Percentiles rank a stretch among this genome's conserved stretches.
phyloP scores from a whole-genome alignment of 108 stramenopile species.

The Pseudonitzschia delicatissima region DNA sequence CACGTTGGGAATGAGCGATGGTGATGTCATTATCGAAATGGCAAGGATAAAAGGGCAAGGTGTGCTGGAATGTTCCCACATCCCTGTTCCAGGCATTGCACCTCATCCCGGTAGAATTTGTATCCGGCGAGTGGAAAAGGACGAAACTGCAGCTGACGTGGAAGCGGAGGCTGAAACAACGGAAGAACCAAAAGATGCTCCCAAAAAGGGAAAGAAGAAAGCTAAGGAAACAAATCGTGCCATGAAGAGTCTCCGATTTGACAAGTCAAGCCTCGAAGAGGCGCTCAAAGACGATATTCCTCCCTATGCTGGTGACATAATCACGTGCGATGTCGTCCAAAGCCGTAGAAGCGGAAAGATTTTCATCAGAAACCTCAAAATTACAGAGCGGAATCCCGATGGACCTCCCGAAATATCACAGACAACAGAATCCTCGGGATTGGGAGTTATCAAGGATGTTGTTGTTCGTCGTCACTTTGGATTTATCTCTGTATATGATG shows the following conservation, averaged over 20 bases:
- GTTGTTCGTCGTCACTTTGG: conserved; percentile 66
- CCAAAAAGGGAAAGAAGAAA: conserved; percentile 12
- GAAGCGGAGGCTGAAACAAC: background rate
- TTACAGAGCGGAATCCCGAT: conserved; percentile 44
- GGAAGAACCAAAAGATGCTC: background rate
- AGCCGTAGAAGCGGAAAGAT: conserved; percentile 50
- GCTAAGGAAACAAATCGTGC: conserved; percentile 12
- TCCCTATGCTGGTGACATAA: conserved; percentile 50
- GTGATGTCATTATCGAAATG: conserved; percentile 52
- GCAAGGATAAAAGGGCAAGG: conserved; percentile 36
- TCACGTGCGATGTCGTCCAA: conserved; percentile 55
- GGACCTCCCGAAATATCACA: background rate
- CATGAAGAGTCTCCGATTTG: conserved; percentile 45
- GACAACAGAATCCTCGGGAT: conserved; percentile 27
- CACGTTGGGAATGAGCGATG: conserved; percentile 51
- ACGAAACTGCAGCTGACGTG: background rate
- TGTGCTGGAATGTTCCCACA: conserved; percentile 36
- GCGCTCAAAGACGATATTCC: conserved; percentile 48
- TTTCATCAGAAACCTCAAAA: conserved; percentile 44
- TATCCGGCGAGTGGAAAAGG: conserved; percentile 36
- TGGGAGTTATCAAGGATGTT: conserved; percentile 71
- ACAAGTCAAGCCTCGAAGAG: conserved; percentile 45
- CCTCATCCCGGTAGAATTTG: conserved; percentile 42
- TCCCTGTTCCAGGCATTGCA: conserved; percentile 22
- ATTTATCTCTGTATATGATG: conserved; percentile 71